Base-by-base conservation (phyloP, 352 stramenopile genomes). In the Lagenidium giganteum region DNA sequence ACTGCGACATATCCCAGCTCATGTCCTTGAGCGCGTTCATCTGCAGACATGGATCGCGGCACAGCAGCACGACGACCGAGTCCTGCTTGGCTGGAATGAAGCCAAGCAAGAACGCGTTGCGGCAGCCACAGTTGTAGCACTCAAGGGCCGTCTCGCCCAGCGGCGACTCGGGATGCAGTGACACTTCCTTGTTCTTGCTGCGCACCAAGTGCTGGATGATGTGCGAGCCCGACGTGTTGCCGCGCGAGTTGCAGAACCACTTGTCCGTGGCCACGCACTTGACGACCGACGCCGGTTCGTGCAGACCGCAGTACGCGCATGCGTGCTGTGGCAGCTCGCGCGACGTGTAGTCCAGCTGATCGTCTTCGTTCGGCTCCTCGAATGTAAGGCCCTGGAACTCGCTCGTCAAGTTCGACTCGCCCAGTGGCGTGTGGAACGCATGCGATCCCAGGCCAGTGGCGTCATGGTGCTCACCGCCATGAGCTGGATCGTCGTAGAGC, bases 91-190 rank as follows among this genome's bases (percentile, higher is more conserved):
- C 96, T 2, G 96, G 96, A 40, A 99, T 97, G 60, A 99, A 99
- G 20, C 97, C 97, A 33, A 99, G 66, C 31, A 98, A 65, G 57
- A 99, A 99, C 7, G 96, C 92, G 67, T 99, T 99, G 47, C 94
- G 92, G 45, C 84, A 95, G 37, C 91, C 93, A 57, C 96, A 99
- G 77, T 99, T 99, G 83, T 99, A 99, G 74, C 97, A 99, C 75
- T 99, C 96, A 26, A 99, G 65, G 26, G 98, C 77, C 0, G 96
- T 98, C 55, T 99, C 96, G 14, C 95, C 96, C 25, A 99, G 67
- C 12, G 96, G 96, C 28, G 85, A 97, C 57, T 98, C 89, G 0
- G 95, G 95, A 60, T 99, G 96, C 40, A 95, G 59, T 32, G 72
- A 73, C 17, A 95, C 83, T 55, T 91, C 80, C 42, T 92, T 90